Conservation (phyloP, 2,329 filamentous ascomycete genomes). For the Neopestalotiopsis sp. region DNA sequence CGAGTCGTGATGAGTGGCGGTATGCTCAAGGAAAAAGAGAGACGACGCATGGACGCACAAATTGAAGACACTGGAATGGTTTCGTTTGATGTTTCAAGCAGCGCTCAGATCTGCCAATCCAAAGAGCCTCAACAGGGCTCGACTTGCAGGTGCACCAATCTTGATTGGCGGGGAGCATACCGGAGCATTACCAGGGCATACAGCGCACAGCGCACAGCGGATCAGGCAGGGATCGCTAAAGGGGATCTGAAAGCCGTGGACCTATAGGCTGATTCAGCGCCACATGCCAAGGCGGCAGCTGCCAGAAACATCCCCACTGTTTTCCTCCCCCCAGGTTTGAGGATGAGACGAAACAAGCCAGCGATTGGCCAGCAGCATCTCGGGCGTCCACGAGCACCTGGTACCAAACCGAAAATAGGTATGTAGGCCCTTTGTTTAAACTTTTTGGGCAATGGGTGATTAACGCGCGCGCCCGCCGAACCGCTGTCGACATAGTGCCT, state of each 20-base stretch:
- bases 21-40: background rate
- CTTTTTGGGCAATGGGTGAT: background rate
- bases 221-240: background rate
- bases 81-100: slow-evolving; percentile 24
- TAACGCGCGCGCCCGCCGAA: background rate
- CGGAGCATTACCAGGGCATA: background rate
- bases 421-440: background rate
- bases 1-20: background rate
- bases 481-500: background rate
- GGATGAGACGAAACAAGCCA: slow-evolving; percentile 15
- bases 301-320: background rate
- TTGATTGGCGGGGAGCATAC: slow-evolving; percentile 2
- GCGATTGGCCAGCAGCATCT: slow-evolving; percentile 15
- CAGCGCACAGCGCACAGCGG: background rate
- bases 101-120: slow-evolving; percentile 17
- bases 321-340: slow-evolving; percentile 7
- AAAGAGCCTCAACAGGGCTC: slow-evolving; percentile 11
- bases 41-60: slow-evolving; percentile 4
- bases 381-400: background rate
- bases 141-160: background rate
- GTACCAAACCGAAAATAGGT: background rate
- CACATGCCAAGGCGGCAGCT: slow-evolving; percentile 13
- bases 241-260: background rate
- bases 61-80: slow-evolving; percentile 14
- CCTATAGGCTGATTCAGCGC: background rate